These are phyloP conservation scores for Themeda triandra DNA, from an alignment of 176 grass and related monocot genomes.

Conservation along the genomic window DNA sequence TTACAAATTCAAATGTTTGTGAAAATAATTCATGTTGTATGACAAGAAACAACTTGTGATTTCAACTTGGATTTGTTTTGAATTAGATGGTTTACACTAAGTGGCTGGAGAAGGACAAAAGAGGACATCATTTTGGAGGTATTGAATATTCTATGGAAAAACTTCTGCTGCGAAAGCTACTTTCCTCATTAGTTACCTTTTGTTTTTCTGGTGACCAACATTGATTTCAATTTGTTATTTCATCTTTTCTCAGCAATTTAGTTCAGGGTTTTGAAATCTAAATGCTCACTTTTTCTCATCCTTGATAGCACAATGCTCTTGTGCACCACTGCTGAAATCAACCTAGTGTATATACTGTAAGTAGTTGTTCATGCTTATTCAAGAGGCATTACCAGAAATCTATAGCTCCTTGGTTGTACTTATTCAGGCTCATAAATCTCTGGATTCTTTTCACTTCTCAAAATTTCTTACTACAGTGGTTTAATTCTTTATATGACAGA, in stretches of 20 bases:
- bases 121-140: slow-evolving; percentile 92
- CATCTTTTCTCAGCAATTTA: neutral
- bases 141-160: slow-evolving; percentile 29
- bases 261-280: neutral
- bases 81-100: slow-evolving; percentile 89
- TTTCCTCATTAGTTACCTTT: slow-evolving; percentile 13
- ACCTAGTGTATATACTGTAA: neutral
- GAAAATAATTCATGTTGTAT: neutral
- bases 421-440: slow-evolving; percentile 2
- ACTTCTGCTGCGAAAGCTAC: slow-evolving; percentile 11
- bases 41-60: neutral
- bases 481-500: slow-evolving; percentile 23
- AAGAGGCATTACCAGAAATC: neutral
- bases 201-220: neutral
- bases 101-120: slow-evolving; percentile 96
- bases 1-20: neutral
- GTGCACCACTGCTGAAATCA: neutral
- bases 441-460: neutral
- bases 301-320: neutral
- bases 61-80: slow-evolving; percentile 39
- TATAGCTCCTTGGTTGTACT: neutral
- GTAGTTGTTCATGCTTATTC: neutral
- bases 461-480: neutral
- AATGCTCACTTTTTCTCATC: neutral
- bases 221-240: neutral